A percentile compares a stretch with the other conserved stretches of the same genome.
These are phyloP conservation scores for Caloboletus inedulis DNA, from an alignment of 1,284 basidiomycete species.

Conservation along the genomic window DNA sequence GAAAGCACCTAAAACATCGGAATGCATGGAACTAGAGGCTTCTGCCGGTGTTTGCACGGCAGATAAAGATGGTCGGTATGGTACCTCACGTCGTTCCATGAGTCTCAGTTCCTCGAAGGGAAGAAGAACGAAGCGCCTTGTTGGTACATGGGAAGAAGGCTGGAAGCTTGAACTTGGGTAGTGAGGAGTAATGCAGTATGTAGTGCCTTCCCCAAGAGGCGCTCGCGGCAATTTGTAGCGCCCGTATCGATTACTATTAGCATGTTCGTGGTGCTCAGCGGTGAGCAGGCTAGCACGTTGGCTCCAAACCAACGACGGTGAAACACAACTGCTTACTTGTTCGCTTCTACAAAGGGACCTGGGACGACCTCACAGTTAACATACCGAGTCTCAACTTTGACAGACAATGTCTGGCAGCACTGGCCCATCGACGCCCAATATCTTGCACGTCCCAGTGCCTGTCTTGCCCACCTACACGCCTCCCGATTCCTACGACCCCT, in stretches of 20 bases:
- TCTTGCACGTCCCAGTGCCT: slow-evolving; percentile 21
- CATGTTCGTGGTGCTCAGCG: background rate
- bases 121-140: background rate
- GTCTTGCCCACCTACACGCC: slow-evolving; percentile 21
- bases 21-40: background rate
- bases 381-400: background rate
- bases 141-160: background rate
- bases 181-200: background rate
- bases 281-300: background rate
- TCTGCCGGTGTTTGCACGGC: background rate
- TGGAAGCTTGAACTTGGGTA: no score
- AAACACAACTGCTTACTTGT: background rate
- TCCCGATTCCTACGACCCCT: slow-evolving; percentile 40
- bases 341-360: background rate
- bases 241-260: background rate
- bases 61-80: background rate
- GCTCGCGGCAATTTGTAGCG: background rate
- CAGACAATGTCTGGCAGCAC: slow-evolving; percentile 14
- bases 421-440: slow-evolving; percentile 15
- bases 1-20: background rate
- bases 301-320: background rate
- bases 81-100: background rate
- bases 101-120: no score
- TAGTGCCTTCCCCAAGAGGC: background rate
- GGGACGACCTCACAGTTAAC: background rate